Percentiles rank a stretch among this genome's conserved stretches.
Evolutionary conservation across 176 grass and related monocot genomes (phyloP).

Genomic region (Aegilops longissima): DNA sequence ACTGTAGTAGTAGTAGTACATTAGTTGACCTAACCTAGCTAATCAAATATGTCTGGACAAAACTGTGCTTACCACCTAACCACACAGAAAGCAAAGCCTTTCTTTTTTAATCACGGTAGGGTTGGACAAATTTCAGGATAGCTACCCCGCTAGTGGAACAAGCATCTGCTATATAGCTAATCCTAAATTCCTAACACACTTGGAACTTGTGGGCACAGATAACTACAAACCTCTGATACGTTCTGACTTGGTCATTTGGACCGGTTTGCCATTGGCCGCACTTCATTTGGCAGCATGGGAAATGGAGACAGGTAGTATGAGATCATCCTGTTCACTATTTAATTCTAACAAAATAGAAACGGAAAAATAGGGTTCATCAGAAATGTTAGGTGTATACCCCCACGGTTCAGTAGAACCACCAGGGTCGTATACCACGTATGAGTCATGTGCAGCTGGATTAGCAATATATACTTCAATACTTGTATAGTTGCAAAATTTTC

Average conservation of each 20-base stretch:
- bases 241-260: slow-evolving; percentile 27
- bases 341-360: neutral
- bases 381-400: neutral
- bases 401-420: neutral
- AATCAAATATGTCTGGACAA: slow-evolving; percentile 20
- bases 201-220: neutral
- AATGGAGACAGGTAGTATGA: slow-evolving; percentile 14
- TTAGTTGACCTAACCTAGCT: slow-evolving; percentile 35
- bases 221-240: slow-evolving; percentile 5
- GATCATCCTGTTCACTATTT: neutral
- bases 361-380: neutral
- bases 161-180: slow-evolving; percentile 29
- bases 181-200: slow-evolving; percentile 37
- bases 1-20: neutral
- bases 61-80: slow-evolving; percentile 9
- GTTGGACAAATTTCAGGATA: slow-evolving; percentile 15
- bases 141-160: neutral
- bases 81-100: slow-evolving; percentile 12
- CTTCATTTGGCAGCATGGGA: slow-evolving; percentile 23
- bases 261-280: neutral
- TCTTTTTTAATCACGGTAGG: neutral
- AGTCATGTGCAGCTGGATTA: slow-evolving; percentile 3
- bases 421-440: neutral
- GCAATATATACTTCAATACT: neutral
- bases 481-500: neutral